Conservation (phyloP, 192 early-diverging fungal genomes). For the Backusella luteola region DNA sequence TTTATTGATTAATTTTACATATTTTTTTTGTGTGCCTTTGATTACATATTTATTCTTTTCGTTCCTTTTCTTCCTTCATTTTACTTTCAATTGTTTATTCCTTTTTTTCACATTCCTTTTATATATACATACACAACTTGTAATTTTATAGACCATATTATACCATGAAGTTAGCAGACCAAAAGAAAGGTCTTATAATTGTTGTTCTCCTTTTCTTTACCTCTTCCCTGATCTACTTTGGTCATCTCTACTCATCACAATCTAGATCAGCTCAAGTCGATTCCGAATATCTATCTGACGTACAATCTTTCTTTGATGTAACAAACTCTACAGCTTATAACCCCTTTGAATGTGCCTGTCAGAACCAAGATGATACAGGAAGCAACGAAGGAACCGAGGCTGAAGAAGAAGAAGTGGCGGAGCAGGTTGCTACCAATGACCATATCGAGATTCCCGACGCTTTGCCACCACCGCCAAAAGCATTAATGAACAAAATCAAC, state of each 20-base stretch:
- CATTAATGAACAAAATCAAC: conserved; percentile 15
- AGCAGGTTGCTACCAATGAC: not conserved
- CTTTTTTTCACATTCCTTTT: not conserved
- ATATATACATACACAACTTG: not conserved
- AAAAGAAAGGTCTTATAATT: not conserved
- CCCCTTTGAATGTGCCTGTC: not conserved
- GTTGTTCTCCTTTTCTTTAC: not conserved
- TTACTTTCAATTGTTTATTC: not conserved
- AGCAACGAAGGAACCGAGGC: not conserved
- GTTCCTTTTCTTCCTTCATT: not conserved
- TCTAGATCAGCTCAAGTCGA: not conserved
- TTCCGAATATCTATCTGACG: not conserved
- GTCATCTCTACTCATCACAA: conserved; percentile 7
- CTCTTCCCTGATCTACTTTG: not conserved
- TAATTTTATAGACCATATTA: not conserved
- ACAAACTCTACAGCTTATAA: not conserved
- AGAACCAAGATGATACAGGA: not conserved
- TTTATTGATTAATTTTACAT: conserved; percentile 1
- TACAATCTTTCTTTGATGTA: conserved; percentile 8
- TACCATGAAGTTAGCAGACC: conserved; percentile 5
- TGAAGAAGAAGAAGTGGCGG: not conserved
- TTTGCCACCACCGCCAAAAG: conserved; percentile 3
- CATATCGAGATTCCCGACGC: not conserved
- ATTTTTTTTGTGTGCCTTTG: not conserved
- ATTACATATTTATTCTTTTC: not conserved